phyloP scores from a whole-genome alignment of 73 alveolate genomes.

The Paramecium biaurelia region DNA sequence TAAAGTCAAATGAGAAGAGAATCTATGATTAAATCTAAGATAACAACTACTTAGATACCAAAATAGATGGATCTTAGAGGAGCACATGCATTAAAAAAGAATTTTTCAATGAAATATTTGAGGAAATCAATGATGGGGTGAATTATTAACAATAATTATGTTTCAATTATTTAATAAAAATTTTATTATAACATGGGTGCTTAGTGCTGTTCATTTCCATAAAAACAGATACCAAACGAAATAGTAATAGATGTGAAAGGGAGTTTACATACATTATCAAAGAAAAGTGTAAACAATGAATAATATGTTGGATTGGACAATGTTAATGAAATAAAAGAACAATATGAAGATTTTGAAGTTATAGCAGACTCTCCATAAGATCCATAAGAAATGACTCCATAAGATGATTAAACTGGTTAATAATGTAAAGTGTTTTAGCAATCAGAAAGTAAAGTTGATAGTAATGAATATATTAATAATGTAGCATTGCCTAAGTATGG shows the following conservation, averaged over 20 bases:
- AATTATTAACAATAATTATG: neutral
- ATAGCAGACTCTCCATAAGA: neutral
- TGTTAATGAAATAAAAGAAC: neutral
- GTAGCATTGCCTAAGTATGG: neutral
- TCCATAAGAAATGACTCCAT: neutral
- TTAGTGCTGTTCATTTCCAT: neutral
- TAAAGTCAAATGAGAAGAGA: neutral
- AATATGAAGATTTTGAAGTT: conserved; percentile 9
- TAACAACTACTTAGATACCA: neutral
- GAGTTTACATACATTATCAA: neutral
- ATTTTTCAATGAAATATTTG: neutral
- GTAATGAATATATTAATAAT: neutral
- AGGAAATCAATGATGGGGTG: conserved; percentile 20
- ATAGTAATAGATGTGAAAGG: neutral
- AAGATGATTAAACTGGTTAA: neutral
- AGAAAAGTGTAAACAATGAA: neutral
- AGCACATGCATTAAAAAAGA: conserved; percentile 11
- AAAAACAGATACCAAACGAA: neutral
- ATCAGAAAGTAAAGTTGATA: neutral
- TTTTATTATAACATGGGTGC: neutral
- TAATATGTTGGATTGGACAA: neutral
- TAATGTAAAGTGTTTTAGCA: neutral
- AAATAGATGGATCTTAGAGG: conserved; percentile 18
- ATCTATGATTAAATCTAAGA: neutral
- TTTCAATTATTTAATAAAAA: neutral